phyloP scores from a whole-genome alignment of 805 yeast genomes.

The Ogataea trehaloabstinens region DNA sequence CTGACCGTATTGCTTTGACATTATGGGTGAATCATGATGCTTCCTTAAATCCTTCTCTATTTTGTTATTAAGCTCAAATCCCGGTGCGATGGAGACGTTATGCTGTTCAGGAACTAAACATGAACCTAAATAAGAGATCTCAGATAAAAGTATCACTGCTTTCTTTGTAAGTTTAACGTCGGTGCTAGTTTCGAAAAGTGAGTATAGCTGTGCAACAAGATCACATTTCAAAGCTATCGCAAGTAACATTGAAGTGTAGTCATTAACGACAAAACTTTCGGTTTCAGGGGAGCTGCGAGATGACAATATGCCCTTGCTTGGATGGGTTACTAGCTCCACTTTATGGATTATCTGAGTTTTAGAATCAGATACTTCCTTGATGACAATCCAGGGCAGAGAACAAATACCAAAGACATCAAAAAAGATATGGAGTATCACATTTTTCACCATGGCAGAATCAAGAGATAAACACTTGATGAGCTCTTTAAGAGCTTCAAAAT shows the following conservation, averaged over 20 bases:
- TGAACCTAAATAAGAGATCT: conserved; percentile 53
- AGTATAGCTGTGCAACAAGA: conserved; percentile 46
- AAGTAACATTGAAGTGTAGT: conserved; percentile 63
- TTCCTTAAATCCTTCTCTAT: conserved; percentile 29
- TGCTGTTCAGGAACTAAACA: conserved; percentile 52
- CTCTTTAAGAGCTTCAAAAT: conserved; percentile 53
- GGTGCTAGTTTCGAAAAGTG: conserved; percentile 34
- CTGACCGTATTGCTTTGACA: conserved; percentile 13
- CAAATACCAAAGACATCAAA: conserved; percentile 63
- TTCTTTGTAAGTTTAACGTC: conserved; percentile 51
- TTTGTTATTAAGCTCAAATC: conserved; percentile 25
- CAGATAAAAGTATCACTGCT: conserved; percentile 63
- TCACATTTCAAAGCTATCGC: conserved; percentile 54
- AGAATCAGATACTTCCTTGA: conserved; percentile 13
- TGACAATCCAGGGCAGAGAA: conserved; percentile 50
- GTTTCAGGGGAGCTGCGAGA: conserved; percentile 33
- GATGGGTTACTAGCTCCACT: conserved; percentile 14
- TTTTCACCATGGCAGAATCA: conserved; percentile 55
- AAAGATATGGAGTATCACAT: conserved; percentile 66
- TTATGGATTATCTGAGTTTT: conserved; percentile 22
- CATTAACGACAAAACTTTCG: conserved; percentile 50
- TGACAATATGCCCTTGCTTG: conserved; percentile 8
- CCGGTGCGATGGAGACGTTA: conserved; percentile 23
- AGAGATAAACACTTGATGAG: conserved; percentile 61
- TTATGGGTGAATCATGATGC: conserved; percentile 16